Evolutionary conservation across 2,329 filamentous ascomycete genomes (phyloP), one percentile per base, ranked within the genome.

Genomic region (Trichoderma sp.): DNA sequence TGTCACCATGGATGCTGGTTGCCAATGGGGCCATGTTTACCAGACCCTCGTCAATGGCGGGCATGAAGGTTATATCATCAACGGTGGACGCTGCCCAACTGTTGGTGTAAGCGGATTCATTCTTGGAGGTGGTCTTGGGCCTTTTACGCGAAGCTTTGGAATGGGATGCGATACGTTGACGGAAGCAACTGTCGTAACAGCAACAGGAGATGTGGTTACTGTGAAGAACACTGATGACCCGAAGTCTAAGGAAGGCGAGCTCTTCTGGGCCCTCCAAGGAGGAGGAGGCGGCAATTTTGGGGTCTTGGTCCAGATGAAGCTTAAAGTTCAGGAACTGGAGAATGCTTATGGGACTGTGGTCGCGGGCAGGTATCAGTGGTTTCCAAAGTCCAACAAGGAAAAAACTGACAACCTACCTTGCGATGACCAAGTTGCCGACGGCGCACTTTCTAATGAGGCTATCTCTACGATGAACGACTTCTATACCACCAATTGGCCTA

Each of bases 101-200:
- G 81, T 83, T 2, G 81, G 81, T 7, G 74, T 83, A 4, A 74
- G 79, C 13, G 82, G 82, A 0, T 83, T 80, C 75, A 70, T 81
- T 7, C 77, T 81, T 6, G 80, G 81, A 1, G 82, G 80, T 5
- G 81, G 81, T 11, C 68, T 72, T 1, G 78, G 80, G 3, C 74
- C 74, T 0, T 79, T 83, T 9, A 80, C 80, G 1, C 73, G 75
- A n/a, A 77, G 73, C 12, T 67, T 67, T 11, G 64, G 64, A 23
- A 67, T 1, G 68, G 68, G 68, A 6, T 65, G 68, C 15, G 68
- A 71, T 30, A 66, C 68, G 78, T 80, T 83, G 4, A 72, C 76
- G 2, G 77, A 81, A 72, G 78, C 77, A 2, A 81, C 76, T 0
- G 72, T 83, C 20, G 80, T 82, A 1, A 81, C 79, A 4, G 77